A percentile compares a stretch with the other conserved stretches of the same genome.
Conservation (phyloP, 2,329 filamentous ascomycete genomes). For the Alternaria dauci region DNA sequence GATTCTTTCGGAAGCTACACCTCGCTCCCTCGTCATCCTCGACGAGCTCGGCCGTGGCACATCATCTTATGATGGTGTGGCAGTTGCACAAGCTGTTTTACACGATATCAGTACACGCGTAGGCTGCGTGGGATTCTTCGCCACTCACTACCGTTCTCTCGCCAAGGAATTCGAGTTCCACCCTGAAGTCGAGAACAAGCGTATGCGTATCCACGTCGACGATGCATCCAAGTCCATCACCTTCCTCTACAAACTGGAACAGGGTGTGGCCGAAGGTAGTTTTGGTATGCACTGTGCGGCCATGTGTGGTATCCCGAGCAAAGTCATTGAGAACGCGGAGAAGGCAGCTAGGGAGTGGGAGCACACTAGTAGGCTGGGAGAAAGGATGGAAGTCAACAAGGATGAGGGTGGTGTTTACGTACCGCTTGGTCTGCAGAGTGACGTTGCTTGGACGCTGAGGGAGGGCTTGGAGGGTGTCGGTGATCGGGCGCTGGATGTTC, state of each 20-base stretch:
- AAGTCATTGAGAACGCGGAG: slow-evolving; percentile 86
- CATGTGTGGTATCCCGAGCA: slow-evolving; percentile 91
- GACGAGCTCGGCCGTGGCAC: slow-evolving; percentile 96
- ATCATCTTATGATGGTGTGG: slow-evolving; percentile 93
- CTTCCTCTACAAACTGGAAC: slow-evolving; percentile 92
- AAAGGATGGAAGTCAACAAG: slow-evolving; percentile 79
- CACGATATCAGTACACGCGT: slow-evolving; percentile 94
- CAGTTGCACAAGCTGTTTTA: slow-evolving; percentile 95
- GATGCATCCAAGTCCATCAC: slow-evolving; percentile 86
- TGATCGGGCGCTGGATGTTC: slow-evolving; percentile 63
- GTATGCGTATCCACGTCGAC: slow-evolving; percentile 96
- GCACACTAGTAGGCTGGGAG: slow-evolving; percentile 88
- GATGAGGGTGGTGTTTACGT: slow-evolving; percentile 79
- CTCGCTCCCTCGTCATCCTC: slow-evolving; percentile 92
- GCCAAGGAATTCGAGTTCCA: slow-evolving; percentile 90
- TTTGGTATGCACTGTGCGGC: slow-evolving; percentile 99
- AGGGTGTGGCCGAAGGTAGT: slow-evolving; percentile 92
- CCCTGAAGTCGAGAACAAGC: slow-evolving; percentile 82
- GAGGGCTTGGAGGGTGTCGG: slow-evolving; percentile 58
- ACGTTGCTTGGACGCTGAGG: slow-evolving; percentile 79
- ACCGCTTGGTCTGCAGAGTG: slow-evolving; percentile 85
- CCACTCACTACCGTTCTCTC: slow-evolving; percentile 95
- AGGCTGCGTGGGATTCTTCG: slow-evolving; percentile 94
- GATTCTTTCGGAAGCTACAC: slow-evolving; percentile 92
- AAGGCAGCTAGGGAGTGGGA: slow-evolving; percentile 92